phyloP scores from a whole-genome alignment of 2,329 filamentous ascomycete species.

The Epicoccum nigrum region DNA sequence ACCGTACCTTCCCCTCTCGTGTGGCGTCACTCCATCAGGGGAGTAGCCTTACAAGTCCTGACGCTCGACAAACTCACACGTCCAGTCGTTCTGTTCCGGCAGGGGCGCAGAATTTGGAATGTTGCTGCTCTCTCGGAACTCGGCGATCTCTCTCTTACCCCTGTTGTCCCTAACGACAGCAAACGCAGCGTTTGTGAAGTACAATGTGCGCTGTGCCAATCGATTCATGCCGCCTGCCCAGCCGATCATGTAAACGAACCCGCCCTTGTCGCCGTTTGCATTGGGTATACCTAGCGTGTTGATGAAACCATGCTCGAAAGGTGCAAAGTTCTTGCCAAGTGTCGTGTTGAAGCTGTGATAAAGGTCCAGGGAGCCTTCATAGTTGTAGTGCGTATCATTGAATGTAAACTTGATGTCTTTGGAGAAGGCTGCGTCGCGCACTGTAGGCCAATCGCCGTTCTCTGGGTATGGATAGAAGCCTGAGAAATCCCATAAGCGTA shows the following conservation, averaged over 20 bases:
- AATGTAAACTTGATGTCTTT: conserved; percentile 38
- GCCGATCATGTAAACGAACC: conserved; percentile 41
- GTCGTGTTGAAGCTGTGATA: conserved; percentile 39
- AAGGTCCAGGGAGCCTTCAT: conserved; percentile 32
- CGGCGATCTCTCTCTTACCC: conserved; percentile 36
- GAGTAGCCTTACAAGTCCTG: background rate
- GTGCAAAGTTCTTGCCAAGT: conserved; percentile 32
- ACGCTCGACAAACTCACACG: conserved; percentile 23
- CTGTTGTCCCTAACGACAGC: conserved; percentile 33
- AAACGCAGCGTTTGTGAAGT: conserved; percentile 41
- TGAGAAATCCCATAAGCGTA: conserved; percentile 4
- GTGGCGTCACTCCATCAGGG: background rate
- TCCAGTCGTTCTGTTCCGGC: conserved; percentile 32
- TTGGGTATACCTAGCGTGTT: conserved; percentile 38
- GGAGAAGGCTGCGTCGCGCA: conserved; percentile 33
- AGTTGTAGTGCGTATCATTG: conserved; percentile 42
- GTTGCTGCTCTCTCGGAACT: conserved; percentile 42
- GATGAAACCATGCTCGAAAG: conserved; percentile 40
- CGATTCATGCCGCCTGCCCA: conserved; percentile 40
- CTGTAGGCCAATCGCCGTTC: conserved; percentile 37
- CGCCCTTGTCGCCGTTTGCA: conserved; percentile 38
- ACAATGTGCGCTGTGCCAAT: conserved; percentile 29
- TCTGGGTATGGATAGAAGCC: conserved; percentile 43
- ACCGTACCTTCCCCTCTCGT: background rate
- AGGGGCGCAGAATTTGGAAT: conserved; percentile 37